phyloP scores from a whole-genome alignment of 176 grass and related monocot genomes.

The Juncus inflexus region DNA sequence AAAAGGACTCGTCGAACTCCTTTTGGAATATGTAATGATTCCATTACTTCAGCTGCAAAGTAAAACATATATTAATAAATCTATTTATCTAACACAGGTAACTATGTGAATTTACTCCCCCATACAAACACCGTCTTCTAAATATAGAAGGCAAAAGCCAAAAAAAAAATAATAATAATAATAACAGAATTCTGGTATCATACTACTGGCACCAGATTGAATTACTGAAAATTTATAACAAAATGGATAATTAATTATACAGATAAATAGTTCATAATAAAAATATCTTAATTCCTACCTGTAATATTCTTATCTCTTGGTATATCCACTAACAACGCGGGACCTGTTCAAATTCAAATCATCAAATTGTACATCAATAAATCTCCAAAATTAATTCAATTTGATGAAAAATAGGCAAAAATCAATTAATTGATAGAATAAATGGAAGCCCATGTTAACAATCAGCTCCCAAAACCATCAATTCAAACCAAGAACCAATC shows the following conservation, averaged over 20 bases:
- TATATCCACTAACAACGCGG: slow-evolving; percentile 42
- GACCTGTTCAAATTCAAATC: slow-evolving; percentile 24
- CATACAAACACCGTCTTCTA: too few species aligned
- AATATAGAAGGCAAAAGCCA: neutral
- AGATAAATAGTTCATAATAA: neutral
- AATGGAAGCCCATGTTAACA: too few species aligned
- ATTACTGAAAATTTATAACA: neutral
- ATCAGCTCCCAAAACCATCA: too few species aligned
- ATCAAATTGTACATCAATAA: neutral
- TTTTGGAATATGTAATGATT: slow-evolving; percentile 44
- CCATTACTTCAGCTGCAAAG: slow-evolving; percentile 44
- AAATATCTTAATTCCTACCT: slow-evolving; percentile 18
- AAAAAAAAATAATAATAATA: too few species aligned
- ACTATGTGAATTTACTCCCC: too few species aligned
- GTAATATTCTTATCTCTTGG: slow-evolving; percentile 49
- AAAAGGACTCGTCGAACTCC: slow-evolving; percentile 57
- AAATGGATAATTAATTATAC: neutral
- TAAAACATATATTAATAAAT: neutral
- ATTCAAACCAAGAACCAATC: too few species aligned
- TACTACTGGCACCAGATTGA: too few species aligned
- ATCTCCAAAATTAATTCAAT: neutral
- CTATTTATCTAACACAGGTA: too few species aligned
- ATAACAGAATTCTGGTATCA: too few species aligned
- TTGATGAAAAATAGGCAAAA: too few species aligned
- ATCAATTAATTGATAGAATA: too few species aligned